Evolutionary conservation across 2,329 filamentous ascomycete genomes (phyloP), one percentile per base, ranked within the genome.

Genomic region (Hymenoscyphus fructigenus): DNA sequence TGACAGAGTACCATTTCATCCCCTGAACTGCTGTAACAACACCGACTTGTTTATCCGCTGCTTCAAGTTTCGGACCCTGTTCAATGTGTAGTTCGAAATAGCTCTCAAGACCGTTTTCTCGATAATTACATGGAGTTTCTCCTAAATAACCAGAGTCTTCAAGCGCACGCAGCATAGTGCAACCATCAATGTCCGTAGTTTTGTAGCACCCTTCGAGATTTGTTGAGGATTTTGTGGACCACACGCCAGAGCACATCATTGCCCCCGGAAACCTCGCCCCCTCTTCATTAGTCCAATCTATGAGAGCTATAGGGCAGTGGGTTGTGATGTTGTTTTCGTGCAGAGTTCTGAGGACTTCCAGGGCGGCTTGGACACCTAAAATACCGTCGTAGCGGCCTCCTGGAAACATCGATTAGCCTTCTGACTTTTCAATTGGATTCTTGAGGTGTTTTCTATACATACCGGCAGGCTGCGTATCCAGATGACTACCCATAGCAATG

Each of bases 21-120:
- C 88, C 88, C 74, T 93, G 90, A 0, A 91, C 89, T 2, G 88
- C 89, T 28, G 84, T 83, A 6, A 93, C 91, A 6, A 91, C 82
- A 17, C 89, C 88, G 56, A 93, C 82, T 63, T 87, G 86, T 70
- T 87, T 83, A 36, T 81, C 78, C 36, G 83, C 79, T 17, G 82
- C 81, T 71, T 93, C 87, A 1, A 96, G 82, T 28, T 91, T 84
- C 0, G 90, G 91, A 0, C 91, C 91, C 75, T 96, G 92, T 74
- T 96, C 70, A 28, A 72, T 73, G 73, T 94, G 91, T 9, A 94
- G 81, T 76, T 94, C 91, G 71, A 94, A 93, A 75, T 93, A 90
- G 0, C 88, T 89, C 0, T 85, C 88, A 77, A 92, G 85, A 0
- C 88, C 88, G 12, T 82, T 85, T 53, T 82, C 78, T 66, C 82